phyloP scores from a whole-genome alignment of 306 rosid genomes.

The Cercis canadensis region DNA sequence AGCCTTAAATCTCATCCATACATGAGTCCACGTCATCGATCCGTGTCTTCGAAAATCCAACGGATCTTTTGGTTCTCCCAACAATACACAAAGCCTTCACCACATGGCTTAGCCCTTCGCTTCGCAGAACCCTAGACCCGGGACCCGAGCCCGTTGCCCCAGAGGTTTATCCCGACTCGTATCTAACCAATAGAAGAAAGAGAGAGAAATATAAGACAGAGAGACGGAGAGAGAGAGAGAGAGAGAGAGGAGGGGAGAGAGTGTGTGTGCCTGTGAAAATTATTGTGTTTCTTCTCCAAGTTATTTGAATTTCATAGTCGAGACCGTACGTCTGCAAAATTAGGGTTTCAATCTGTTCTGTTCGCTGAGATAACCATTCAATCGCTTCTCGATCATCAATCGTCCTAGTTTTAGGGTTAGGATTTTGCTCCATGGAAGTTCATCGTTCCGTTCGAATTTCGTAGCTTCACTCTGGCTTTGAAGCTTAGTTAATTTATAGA shows the following conservation, averaged over 20 bases:
- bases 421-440: neutral
- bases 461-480: conserved; percentile 7
- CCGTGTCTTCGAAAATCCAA: conserved; percentile 45
- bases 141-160: conserved; percentile 44
- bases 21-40: conserved; percentile 61
- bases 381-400: neutral
- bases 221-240: conserved; percentile 19
- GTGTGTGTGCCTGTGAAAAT: conserved; percentile 23
- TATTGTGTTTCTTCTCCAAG: conserved; percentile 18
- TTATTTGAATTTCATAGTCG: conserved; percentile 39
- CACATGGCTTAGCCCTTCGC: conserved; percentile 33
- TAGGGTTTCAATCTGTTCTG: conserved; percentile 49
- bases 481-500: neutral
- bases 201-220: conserved; percentile 39
- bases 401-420: conserved; percentile 7
- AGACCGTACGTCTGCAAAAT: conserved; percentile 36
- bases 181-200: conserved; percentile 45
- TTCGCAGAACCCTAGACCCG: conserved; percentile 64
- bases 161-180: conserved; percentile 66
- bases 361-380: conserved; percentile 19
- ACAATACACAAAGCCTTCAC: conserved; percentile 16
- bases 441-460: neutral
- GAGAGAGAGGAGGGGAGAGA: conserved; percentile 29
- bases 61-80: conserved; percentile 23
- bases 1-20: conserved; percentile 55